Conservation (phyloP, 2,329 filamentous ascomycete genomes). For the Scytalidium lignicola region DNA sequence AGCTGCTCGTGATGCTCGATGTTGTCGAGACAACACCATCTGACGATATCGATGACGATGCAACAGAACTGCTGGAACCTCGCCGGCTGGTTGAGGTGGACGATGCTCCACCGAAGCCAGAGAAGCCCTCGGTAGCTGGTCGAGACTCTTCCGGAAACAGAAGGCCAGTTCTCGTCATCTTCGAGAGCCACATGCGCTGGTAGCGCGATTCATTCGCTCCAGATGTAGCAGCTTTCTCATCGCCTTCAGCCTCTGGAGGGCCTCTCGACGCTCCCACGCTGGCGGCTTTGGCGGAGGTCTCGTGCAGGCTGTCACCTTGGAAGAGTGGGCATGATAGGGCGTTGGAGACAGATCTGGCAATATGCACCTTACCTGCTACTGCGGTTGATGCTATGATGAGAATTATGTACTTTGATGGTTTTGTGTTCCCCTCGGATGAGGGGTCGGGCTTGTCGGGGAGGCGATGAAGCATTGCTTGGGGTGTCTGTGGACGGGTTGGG, state of each 20-base stretch:
- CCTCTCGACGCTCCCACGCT: slow-evolving; percentile 11
- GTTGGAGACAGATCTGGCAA: slow-evolving; percentile 21
- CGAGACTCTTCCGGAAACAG: slow-evolving; percentile 29
- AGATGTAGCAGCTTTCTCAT: no score
- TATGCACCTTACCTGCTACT: slow-evolving; percentile 26
- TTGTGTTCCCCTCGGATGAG: not conserved
- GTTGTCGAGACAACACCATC: slow-evolving; percentile 1
- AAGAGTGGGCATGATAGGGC: slow-evolving; percentile 23
- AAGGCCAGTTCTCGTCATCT: slow-evolving; percentile 27
- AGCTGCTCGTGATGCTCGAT: slow-evolving; percentile 1
- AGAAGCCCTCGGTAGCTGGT: slow-evolving; percentile 25
- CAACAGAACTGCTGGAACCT: slow-evolving; percentile 20
- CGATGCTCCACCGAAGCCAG: slow-evolving; percentile 24
- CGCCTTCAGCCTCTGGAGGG: not conserved
- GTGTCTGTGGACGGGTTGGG: slow-evolving; percentile 15
- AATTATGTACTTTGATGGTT: slow-evolving; percentile 23
- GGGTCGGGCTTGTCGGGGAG: slow-evolving; percentile 20
- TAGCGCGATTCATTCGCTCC: slow-evolving; percentile 22
- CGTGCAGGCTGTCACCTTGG: slow-evolving; percentile 27
- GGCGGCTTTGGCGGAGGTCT: slow-evolving; percentile 25
- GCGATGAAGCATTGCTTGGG: slow-evolving; percentile 21
- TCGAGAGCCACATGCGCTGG: slow-evolving; percentile 29
- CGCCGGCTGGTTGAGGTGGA: slow-evolving; percentile 23
- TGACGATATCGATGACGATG: slow-evolving; percentile 4
- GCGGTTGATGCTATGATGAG: slow-evolving; percentile 22